These are phyloP conservation scores for Monosporascus ibericus DNA, from an alignment of 2,329 filamentous ascomycete species.

Conservation along the genomic window DNA sequence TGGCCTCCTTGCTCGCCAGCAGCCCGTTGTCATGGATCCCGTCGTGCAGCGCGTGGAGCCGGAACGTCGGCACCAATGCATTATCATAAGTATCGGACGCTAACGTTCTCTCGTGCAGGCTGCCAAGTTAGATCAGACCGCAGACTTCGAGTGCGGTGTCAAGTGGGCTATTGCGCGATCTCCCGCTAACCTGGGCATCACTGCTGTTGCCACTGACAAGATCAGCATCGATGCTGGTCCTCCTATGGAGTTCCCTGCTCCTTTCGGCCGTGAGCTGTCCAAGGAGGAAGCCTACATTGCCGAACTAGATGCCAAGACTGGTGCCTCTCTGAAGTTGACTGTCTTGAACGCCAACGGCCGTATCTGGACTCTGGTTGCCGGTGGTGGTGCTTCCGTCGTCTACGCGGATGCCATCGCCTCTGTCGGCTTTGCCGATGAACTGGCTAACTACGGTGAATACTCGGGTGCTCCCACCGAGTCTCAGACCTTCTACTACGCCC, in stretches of 20 bases:
- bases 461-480: conserved; percentile 97
- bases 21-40: too few relatives aligned
- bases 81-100: too few relatives aligned
- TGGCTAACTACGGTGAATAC: conserved; percentile 99
- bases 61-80: too few relatives aligned
- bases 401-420: conserved; percentile 98
- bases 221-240: conserved; percentile 93
- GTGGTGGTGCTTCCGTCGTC: conserved; percentile 98
- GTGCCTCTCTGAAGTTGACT: conserved; percentile 96
- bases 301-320: conserved; percentile 98
- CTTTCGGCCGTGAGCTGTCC: conserved; percentile 95
- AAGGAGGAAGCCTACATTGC: conserved; percentile 99
- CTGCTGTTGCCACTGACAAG: conserved; percentile 64
- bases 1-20: too few relatives aligned
- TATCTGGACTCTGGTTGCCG: conserved; percentile 96
- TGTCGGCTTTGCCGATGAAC: conserved; percentile 87
- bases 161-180: conserved; percentile 98
- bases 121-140: conserved; percentile 87
- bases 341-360: conserved; percentile 87
- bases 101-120: too few relatives aligned
- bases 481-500: conserved; percentile 98
- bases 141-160: conserved; percentile 97
- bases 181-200: conserved; percentile 79
- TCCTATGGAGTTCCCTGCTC: conserved; percentile 97
- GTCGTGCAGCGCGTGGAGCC: too few relatives aligned